Percentiles rank a stretch among this genome's conserved stretches.
These are phyloP conservation scores for Claviceps sp. DNA, from an alignment of 2,329 filamentous ascomycete genomes.

Conservation along the genomic window DNA sequence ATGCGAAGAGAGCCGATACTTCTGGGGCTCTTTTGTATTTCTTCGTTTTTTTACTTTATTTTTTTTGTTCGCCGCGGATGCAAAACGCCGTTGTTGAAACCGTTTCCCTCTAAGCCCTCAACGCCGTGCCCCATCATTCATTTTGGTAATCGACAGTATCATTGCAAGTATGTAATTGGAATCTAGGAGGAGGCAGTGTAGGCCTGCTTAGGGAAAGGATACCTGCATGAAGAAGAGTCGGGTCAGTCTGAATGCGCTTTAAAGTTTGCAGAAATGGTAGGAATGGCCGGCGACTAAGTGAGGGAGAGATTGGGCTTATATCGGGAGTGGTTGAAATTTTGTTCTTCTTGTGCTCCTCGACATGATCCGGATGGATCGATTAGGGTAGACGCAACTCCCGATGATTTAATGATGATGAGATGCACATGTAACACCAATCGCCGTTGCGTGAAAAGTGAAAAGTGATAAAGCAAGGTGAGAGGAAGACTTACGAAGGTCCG, in stretches of 20 bases:
- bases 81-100: constrained; percentile 43
- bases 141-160: constrained; percentile 6
- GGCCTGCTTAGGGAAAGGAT: constrained; percentile 69
- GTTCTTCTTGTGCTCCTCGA: background rate
- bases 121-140: constrained; percentile 25
- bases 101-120: constrained; percentile 27
- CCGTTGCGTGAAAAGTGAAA: constrained; percentile 1
- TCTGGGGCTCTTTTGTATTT: constrained; percentile 9
- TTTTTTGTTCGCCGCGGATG: constrained; percentile 16
- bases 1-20: constrained; percentile 19
- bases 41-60: background rate
- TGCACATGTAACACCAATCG: background rate
- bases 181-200: constrained; percentile 40
- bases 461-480: background rate
- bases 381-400: background rate
- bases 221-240: constrained; percentile 32
- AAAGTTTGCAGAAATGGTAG: constrained; percentile 1
- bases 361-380: background rate
- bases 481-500: constrained; percentile 75
- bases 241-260: constrained; percentile 4
- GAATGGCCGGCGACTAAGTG: background rate
- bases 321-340: background rate
- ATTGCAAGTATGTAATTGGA: constrained; percentile 7
- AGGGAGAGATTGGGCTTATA: background rate
- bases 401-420: background rate